phyloP scores from a whole-genome alignment of 1,284 basidiomycete genomes.

The Boletus chippewaensis region DNA sequence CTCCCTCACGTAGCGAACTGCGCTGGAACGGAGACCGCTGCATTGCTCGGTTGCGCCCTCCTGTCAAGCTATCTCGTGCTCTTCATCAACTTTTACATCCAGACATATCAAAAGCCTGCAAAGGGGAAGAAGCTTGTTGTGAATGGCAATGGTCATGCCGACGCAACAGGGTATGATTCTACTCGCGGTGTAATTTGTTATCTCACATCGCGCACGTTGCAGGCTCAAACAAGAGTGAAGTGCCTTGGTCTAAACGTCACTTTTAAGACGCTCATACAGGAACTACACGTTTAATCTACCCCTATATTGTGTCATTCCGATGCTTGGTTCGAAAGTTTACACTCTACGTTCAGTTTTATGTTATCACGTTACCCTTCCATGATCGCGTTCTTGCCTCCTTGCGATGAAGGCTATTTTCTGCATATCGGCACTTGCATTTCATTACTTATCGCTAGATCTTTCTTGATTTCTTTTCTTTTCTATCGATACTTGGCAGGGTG shows the following conservation, averaged over 20 bases:
- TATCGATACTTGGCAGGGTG: conserved; percentile 17
- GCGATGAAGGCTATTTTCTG: conserved; percentile 17
- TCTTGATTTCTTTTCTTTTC: conserved; percentile 6
- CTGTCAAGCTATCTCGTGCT: conserved; percentile 86
- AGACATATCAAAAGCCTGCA: conserved; percentile 69
- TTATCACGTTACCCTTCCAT: conserved; percentile 12
- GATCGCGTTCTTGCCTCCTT: conserved; percentile 7
- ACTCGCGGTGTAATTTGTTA: neutral
- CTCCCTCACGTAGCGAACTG: conserved; percentile 77
- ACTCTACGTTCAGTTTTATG: conserved; percentile 15
- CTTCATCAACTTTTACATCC: conserved; percentile 88
- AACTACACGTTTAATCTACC: conserved; percentile 15
- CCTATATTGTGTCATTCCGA: conserved; percentile 7
- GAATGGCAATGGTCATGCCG: conserved; percentile 35
- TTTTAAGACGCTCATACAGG: neutral
- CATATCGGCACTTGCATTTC: conserved; percentile 8
- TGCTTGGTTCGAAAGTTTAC: conserved; percentile 6
- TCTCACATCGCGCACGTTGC: conserved; percentile 4
- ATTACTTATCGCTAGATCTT: conserved; percentile 11
- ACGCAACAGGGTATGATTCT: conserved; percentile 17
- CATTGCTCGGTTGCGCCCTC: conserved; percentile 82
- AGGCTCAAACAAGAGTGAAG: conserved; percentile 26
- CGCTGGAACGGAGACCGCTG: conserved; percentile 84
- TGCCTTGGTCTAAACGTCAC: neutral
- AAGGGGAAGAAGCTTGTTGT: conserved; percentile 35